Conservation (phyloP, 177 flowering plant genomes). For the Vitis hybrid region DNA sequence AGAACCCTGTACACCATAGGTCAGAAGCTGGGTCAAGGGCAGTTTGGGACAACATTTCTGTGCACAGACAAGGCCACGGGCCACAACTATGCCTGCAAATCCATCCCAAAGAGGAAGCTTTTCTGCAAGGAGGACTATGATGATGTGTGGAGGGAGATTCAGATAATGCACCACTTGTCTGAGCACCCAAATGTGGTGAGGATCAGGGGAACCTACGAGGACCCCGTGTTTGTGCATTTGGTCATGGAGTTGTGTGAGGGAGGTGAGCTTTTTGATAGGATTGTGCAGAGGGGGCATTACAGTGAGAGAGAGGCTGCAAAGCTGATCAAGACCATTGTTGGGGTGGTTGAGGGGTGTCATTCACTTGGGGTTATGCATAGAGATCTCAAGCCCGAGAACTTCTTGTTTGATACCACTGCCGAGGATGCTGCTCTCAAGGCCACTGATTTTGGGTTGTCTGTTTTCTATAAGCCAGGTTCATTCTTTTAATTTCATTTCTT, state of each 20-base stretch:
- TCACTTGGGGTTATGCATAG: slow-evolving; percentile 38
- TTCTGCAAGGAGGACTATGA: slow-evolving; percentile 29
- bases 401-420: slow-evolving; percentile 20
- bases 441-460: slow-evolving; percentile 37
- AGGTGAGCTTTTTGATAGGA: slow-evolving; percentile 35
- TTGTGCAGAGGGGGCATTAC: slow-evolving; percentile 30
- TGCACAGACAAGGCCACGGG: slow-evolving; percentile 24
- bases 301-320: slow-evolving; percentile 34
- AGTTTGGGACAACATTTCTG: slow-evolving; percentile 30
- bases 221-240: slow-evolving; percentile 19
- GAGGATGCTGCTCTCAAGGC: slow-evolving; percentile 35
- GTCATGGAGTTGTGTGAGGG: slow-evolving; percentile 37
- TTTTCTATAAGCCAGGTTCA: slow-evolving; percentile 34
- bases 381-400: slow-evolving; percentile 37
- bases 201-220: slow-evolving; percentile 29
- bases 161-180: slow-evolving; percentile 36
- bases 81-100: slow-evolving; percentile 25
- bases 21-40: slow-evolving; percentile 29
- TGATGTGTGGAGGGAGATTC: slow-evolving; percentile 34
- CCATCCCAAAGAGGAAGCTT: slow-evolving; percentile 33
- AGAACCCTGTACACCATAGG: slow-evolving; percentile 23
- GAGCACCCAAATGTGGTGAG: slow-evolving; percentile 27
- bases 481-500: neutral
- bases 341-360: slow-evolving; percentile 31
- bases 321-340: slow-evolving; percentile 27